Evolutionary conservation across 164 flowering plant genomes (phyloP).

Genomic region (Protea cynaroides): DNA sequence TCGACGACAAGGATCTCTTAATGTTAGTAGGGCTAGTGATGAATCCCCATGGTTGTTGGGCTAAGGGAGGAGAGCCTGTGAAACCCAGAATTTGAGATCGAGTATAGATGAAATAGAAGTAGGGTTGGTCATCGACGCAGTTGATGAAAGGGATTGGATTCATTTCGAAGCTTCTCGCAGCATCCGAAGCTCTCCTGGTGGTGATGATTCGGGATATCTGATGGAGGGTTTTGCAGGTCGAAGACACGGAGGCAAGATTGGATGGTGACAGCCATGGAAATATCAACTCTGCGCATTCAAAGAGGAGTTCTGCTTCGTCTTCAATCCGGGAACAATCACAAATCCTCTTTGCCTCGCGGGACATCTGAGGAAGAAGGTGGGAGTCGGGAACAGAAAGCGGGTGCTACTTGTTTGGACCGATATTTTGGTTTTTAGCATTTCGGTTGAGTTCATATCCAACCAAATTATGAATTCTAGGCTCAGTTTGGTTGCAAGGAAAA

Average conservation of each 20-base stretch:
- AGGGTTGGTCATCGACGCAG: slow-evolving; percentile 43
- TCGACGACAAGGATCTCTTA: slow-evolving; percentile 1
- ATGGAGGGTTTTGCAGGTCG: slow-evolving; percentile 54
- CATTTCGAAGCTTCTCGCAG: slow-evolving; percentile 56
- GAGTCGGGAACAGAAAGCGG: too few relatives aligned
- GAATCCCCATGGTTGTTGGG: slow-evolving; percentile 55
- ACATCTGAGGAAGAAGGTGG: neutral
- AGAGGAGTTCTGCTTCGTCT: slow-evolving; percentile 7
- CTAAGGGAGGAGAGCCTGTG: slow-evolving; percentile 8
- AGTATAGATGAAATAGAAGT: slow-evolving; percentile 71
- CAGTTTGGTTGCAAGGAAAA: too few relatives aligned
- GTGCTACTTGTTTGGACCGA: too few relatives aligned
- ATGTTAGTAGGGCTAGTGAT: neutral
- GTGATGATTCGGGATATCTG: slow-evolving; percentile 42
- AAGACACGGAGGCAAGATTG: slow-evolving; percentile 52
- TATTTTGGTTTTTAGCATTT: too few relatives aligned
- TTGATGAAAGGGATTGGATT: slow-evolving; percentile 62
- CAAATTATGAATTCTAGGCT: too few relatives aligned
- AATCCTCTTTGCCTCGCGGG: neutral
- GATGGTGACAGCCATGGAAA: slow-evolving; percentile 56
- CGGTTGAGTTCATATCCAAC: too few relatives aligned
- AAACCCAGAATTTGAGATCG: slow-evolving; percentile 33
- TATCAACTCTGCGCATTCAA: slow-evolving; percentile 41
- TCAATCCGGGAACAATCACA: neutral
- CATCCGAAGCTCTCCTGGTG: slow-evolving; percentile 49